Conservation (phyloP, 192 early-diverging fungal genomes). For the Podila clonocystis region DNA sequence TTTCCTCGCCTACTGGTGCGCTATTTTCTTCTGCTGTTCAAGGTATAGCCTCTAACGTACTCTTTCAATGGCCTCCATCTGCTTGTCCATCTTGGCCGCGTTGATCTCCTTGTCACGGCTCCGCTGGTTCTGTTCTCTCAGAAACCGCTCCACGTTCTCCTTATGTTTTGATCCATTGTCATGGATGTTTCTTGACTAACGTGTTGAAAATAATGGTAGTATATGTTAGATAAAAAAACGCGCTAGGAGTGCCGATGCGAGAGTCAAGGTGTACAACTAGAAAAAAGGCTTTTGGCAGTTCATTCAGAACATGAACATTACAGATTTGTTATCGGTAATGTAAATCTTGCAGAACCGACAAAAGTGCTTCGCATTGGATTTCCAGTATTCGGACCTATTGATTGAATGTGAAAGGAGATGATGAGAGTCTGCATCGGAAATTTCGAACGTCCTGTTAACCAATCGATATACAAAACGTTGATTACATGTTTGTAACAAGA, state of each 20-base stretch:
- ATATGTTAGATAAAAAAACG: no score
- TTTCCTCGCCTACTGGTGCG: background rate
- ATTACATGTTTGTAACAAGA: background rate
- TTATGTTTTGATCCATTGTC: slow-evolving; percentile 85
- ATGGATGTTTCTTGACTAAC: slow-evolving; percentile 63
- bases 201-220: background rate
- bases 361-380: slow-evolving; percentile 83
- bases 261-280: background rate
- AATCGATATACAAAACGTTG: background rate
- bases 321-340: slow-evolving; percentile 84
- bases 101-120: slow-evolving; percentile 56
- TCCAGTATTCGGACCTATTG: slow-evolving; percentile 68
- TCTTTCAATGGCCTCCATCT: slow-evolving; percentile 75
- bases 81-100: slow-evolving; percentile 57
- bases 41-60: slow-evolving; percentile 5
- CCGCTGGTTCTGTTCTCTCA: slow-evolving; percentile 66
- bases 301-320: slow-evolving; percentile 51
- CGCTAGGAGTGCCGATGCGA: no score
- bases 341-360: slow-evolving; percentile 88
- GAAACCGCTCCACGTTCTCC: slow-evolving; percentile 80
- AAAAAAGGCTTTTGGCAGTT: background rate
- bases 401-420: background rate
- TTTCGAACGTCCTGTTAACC: background rate
- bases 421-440: background rate
- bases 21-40: background rate